A percentile compares a stretch with the other conserved stretches of the same genome.
Evolutionary conservation across 305 asterid species (phyloP).

Genomic region (Solanum hybrid): DNA sequence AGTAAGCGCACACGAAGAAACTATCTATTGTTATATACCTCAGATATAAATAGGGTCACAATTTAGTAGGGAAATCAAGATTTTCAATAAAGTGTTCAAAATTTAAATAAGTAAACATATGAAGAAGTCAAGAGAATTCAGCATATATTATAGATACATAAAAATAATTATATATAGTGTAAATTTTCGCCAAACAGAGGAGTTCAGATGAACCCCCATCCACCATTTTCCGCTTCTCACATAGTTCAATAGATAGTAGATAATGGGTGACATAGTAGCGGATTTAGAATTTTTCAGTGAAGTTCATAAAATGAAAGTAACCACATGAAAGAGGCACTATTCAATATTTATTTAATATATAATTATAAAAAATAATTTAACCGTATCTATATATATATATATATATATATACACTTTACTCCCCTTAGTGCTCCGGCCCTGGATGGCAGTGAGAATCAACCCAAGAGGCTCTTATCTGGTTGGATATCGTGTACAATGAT

Average conservation of each 20-base stretch:
- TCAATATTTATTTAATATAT: neutral
- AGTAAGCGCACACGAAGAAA: neutral
- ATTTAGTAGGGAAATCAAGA: neutral
- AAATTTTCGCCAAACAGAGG: neutral
- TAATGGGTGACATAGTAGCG: neutral
- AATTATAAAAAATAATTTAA: neutral
- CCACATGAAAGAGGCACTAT: no score
- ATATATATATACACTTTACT: neutral
- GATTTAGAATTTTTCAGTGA: neutral
- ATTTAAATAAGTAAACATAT: neutral
- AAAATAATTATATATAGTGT: neutral
- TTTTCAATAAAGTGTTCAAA: neutral
- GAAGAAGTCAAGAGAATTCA: neutral
- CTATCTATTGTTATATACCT: neutral
- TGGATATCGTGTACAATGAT: neutral
- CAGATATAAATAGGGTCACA: neutral
- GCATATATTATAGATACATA: neutral
- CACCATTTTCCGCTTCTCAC: neutral
- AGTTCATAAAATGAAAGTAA: neutral
- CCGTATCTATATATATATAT: neutral
- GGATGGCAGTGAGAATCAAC: neutral
- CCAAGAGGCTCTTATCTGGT: neutral
- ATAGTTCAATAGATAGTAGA: neutral
- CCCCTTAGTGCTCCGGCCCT: neutral
- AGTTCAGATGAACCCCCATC: neutral